Conservation (phyloP, 2,329 filamentous ascomycete species). For the Daldinia sp. region DNA sequence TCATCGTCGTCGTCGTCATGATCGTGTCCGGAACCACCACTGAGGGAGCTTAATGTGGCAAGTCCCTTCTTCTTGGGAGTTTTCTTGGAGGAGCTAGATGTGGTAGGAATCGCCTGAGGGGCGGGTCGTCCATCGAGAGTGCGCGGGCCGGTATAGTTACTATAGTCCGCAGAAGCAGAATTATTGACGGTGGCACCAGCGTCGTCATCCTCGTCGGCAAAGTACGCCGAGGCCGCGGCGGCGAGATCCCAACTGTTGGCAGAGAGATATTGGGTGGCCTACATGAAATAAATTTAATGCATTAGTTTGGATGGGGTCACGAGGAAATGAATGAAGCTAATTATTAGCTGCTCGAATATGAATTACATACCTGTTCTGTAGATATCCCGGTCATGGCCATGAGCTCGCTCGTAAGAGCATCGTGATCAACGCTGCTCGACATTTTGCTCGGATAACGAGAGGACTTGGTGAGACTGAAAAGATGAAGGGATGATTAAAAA, state of each 20-base stretch:
- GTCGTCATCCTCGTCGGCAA: constrained; percentile 60
- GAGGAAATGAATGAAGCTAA: background rate
- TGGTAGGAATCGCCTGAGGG: constrained; percentile 50
- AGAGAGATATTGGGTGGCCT: constrained; percentile 74
- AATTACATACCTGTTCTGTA: constrained; percentile 46
- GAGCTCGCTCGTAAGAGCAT: constrained; percentile 61
- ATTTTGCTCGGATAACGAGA: constrained; percentile 41
- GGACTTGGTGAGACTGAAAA: background rate
- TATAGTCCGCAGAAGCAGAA: constrained; percentile 50
- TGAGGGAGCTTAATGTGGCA: constrained; percentile 66
- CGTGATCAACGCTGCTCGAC: constrained; percentile 50
- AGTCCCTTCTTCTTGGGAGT: constrained; percentile 67
- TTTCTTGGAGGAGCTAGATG: constrained; percentile 51
- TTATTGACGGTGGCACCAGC: constrained; percentile 50
- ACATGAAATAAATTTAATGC: background rate
- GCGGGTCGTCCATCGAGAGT: constrained; percentile 70
- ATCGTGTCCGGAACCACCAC: constrained; percentile 58
- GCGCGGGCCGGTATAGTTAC: constrained; percentile 65
- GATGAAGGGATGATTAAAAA: background rate
- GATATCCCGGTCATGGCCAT: constrained; percentile 62
- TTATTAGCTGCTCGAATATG: background rate
- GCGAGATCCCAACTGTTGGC: constrained; percentile 73
- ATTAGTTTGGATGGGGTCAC: constrained; percentile 18
- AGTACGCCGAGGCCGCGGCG: constrained; percentile 69
- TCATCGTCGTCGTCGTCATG: constrained; percentile 67